These are phyloP conservation scores for Heracleum sosnowskyi DNA, from an alignment of 129 eudicot species.

Conservation along the genomic window DNA sequence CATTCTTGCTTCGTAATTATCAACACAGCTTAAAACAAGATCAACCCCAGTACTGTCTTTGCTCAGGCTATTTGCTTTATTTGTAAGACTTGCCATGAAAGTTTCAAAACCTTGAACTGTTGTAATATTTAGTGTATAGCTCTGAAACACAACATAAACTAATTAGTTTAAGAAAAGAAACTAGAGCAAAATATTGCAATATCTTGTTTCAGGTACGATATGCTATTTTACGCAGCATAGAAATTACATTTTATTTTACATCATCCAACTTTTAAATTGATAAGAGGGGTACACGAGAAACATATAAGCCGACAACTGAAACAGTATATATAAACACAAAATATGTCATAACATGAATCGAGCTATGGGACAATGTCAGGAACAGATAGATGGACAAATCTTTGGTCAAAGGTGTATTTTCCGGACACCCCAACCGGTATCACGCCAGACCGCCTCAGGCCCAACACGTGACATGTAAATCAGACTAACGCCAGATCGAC, in stretches of 20 bases:
- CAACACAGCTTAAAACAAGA: slow-evolving; percentile 96
- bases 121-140: slow-evolving; percentile 93
- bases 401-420: too few species aligned
- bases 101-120: slow-evolving; percentile 94
- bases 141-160: slow-evolving; percentile 34
- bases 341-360: background rate
- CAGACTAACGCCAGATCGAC: too few species aligned
- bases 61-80: slow-evolving; percentile 44
- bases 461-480: too few species aligned
- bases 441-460: too few species aligned
- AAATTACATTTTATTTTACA: background rate
- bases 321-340: background rate
- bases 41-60: slow-evolving; percentile 86
- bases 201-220: background rate
- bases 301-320: background rate
- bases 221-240: background rate
- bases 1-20: slow-evolving; percentile 98
- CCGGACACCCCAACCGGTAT: too few species aligned
- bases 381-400: background rate
- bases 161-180: slow-evolving; percentile 8
- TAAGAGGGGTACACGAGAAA: background rate
- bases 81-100: slow-evolving; percentile 73
- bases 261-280: background rate
- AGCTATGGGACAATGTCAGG: background rate
- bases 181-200: background rate